These are phyloP conservation scores for Syzygium aromaticum DNA, from an alignment of 345 rosid species.

Conservation along the genomic window DNA sequence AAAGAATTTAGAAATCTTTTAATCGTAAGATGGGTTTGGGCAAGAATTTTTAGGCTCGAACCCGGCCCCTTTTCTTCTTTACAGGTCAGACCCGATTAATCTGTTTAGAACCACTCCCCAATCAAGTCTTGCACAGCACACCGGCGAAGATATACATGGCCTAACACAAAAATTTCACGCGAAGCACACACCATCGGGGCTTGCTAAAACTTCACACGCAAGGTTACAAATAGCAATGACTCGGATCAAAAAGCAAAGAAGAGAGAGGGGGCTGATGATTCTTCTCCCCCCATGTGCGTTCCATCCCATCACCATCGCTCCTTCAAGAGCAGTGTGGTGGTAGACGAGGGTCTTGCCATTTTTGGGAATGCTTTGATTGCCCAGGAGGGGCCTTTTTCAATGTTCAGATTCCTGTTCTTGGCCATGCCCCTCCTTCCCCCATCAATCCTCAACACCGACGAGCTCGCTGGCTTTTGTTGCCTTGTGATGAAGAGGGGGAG, in stretches of 20 bases:
- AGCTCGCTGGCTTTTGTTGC: no score
- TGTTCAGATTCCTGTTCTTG: not conserved
- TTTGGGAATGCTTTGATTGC: not conserved
- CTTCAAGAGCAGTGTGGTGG: not conserved
- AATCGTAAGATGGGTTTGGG: not conserved
- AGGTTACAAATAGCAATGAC: no score
- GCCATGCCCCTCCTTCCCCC: no score
- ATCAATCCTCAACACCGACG: no score
- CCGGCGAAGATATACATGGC: not conserved
- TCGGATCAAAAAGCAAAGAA: no score
- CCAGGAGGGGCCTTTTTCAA: not conserved
- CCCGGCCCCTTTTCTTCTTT: not conserved
- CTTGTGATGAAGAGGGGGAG: no score
- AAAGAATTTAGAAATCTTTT: no score
- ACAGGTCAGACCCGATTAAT: not conserved
- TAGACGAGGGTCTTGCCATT: not conserved
- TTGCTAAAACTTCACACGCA: no score
- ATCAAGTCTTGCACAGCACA: not conserved
- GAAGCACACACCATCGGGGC: not conserved
- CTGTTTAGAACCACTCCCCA: not conserved
- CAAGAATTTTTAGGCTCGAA: not conserved
- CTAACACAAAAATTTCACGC: no score
- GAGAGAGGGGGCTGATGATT: no score
- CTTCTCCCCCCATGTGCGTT: no score
- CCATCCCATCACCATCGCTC: not conserved